Conservation (phyloP, 495 filamentous ascomycete species). For the Aspergillus taichungensis region DNA sequence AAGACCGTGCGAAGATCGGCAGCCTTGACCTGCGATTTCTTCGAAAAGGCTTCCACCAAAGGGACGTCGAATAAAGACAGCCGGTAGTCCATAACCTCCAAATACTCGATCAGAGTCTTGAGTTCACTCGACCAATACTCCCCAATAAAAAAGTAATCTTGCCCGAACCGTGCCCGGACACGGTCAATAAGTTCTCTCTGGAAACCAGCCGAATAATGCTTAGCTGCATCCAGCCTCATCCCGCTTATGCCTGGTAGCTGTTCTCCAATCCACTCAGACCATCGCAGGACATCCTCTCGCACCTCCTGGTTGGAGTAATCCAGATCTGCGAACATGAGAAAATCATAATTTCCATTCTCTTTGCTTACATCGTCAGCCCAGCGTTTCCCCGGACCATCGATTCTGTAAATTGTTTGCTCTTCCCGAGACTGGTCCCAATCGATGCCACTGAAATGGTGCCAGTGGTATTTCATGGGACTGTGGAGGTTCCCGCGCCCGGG, state of each 20-base stretch:
- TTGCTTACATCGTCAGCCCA: slow-evolving; percentile 59
- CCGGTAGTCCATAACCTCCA: slow-evolving; percentile 49
- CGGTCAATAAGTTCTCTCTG: slow-evolving; percentile 49
- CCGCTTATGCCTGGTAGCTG: slow-evolving; percentile 48
- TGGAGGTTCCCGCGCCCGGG: slow-evolving; percentile 50
- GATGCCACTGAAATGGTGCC: slow-evolving; percentile 62
- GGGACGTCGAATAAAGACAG: slow-evolving; percentile 61
- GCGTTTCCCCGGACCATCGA: slow-evolving; percentile 51
- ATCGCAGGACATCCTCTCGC: slow-evolving; percentile 50
- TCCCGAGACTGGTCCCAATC: slow-evolving; percentile 55
- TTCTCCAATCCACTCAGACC: slow-evolving; percentile 57
- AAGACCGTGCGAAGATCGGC: slow-evolving; percentile 56
- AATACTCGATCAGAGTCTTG: slow-evolving; percentile 44
- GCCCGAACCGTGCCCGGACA: slow-evolving; percentile 39
- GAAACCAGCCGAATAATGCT: slow-evolving; percentile 61
- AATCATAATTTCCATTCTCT: slow-evolving; percentile 67
- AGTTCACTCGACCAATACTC: slow-evolving; percentile 64
- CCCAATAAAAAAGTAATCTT: slow-evolving; percentile 58
- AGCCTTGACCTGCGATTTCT: slow-evolving; percentile 37
- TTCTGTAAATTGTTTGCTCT: slow-evolving; percentile 59
- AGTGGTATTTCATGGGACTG: slow-evolving; percentile 55
- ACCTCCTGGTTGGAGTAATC: slow-evolving; percentile 62
- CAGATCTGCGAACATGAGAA: slow-evolving; percentile 58
- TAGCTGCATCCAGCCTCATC: slow-evolving; percentile 66
- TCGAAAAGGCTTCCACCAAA: slow-evolving; percentile 55